These are phyloP conservation scores for Alternaria ventricosa DNA, from an alignment of 2,329 filamentous ascomycete genomes.

Conservation along the genomic window DNA sequence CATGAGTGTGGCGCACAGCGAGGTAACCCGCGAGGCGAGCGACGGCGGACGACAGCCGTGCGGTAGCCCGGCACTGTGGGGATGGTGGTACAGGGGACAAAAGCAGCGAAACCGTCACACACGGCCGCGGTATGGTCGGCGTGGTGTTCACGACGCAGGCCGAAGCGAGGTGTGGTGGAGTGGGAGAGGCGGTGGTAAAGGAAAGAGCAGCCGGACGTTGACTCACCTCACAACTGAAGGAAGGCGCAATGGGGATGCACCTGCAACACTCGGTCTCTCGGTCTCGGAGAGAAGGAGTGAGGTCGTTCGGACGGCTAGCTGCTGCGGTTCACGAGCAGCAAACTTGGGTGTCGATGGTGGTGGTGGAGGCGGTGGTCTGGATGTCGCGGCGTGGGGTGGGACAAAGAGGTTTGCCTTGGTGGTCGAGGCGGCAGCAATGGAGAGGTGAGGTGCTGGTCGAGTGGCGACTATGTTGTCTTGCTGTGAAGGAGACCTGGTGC, in stretches of 20 bases:
- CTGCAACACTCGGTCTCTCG: conserved; percentile 3
- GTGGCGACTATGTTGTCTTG: conserved; percentile 7
- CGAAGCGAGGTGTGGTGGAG: conserved; percentile 11
- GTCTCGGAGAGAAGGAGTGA: conserved; percentile 12
- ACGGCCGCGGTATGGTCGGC: conserved; percentile 31
- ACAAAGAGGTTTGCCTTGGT: conserved; percentile 33
- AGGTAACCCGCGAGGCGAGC: conserved; percentile 38
- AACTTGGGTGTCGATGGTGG: conserved; percentile 15
- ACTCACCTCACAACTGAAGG: conserved; percentile 39
- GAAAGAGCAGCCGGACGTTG: conserved; percentile 30
- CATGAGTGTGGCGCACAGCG: conserved; percentile 47
- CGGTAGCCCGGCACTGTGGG: conserved; percentile 38
- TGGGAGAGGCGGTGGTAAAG: not conserved
- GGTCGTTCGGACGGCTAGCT: conserved; percentile 10
- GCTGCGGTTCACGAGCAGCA: conserved; percentile 24
- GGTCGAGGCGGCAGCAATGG: conserved; percentile 21
- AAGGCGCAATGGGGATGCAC: conserved; percentile 21
- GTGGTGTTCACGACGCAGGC: conserved; percentile 26
- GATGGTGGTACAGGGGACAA: conserved; percentile 39
- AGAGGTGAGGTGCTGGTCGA: conserved; percentile 6
- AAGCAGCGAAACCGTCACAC: conserved; percentile 45
- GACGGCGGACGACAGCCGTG: conserved; percentile 43
- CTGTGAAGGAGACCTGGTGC: conserved; percentile 28
- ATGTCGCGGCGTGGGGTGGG: conserved; percentile 25
- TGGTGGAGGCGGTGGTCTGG: not conserved